Base-by-base conservation (phyloP, 371 early-diverging fungal genomes). In the Mucor velutinosus region DNA sequence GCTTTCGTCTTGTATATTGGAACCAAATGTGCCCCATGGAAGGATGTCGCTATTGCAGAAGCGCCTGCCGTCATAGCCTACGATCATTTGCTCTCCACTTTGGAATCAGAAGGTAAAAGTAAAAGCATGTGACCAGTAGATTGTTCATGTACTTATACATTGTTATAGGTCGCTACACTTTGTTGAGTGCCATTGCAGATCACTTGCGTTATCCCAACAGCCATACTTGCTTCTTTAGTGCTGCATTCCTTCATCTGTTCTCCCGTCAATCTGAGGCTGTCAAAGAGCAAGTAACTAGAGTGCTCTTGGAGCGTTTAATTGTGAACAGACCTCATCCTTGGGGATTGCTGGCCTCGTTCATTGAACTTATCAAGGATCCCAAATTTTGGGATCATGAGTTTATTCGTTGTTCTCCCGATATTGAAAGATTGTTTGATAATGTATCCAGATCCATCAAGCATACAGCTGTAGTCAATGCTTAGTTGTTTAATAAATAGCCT, bases 261-360 rank as follows among this genome's bases (percentile, higher is more conserved):
- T 85, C 87, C 5, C 91, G 92, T 82, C 75, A 77, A 56, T n/a
- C 74, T 58, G 96, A 95, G 72, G 69, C 79, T 14, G 87, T 96
- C 60, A 94, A 95, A 76, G 98, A 99, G 79, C 95, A 95, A 72
- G 94, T 97, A 65, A 96, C 96, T 30, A 71, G 97, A 33, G 97
- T 97, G 1, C 82, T 99, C 21, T 76, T 98, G 66, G 99, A 99
- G 78, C 89, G 99, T 60, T 79, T 98, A 61, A 94, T 99, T 70
- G 98, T 95, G 11, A 95, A 96, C 79, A 87, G 97, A 45, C 99
- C 98, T 12, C 97, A 97, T 79, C 99, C 99, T 51, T 98, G 98
- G 95, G 97, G 98, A 15, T 82, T 98, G 64, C 80, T 97, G 69
- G 93, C 96, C 14, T 95, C 98, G 0, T 94, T 99, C 72, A 98